Conservation (phyloP, 2,329 filamentous ascomycete species). For the Colletotrichum incanum region DNA sequence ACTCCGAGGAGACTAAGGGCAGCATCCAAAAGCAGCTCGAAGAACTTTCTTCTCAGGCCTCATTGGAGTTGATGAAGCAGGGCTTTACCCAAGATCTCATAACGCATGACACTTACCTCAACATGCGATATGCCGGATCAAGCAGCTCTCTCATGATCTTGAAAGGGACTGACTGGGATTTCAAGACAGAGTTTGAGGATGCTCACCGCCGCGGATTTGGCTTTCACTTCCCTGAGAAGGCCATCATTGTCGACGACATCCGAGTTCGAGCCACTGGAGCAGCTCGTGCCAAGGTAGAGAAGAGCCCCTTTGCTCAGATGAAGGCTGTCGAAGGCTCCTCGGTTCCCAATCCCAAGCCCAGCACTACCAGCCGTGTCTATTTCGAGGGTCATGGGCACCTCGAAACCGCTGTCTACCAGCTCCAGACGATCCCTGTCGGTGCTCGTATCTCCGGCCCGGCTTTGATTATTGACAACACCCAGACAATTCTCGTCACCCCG, state of each 20-base stretch:
- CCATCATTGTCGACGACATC: constrained; percentile 49
- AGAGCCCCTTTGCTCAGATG: constrained; percentile 41
- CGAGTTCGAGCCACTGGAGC: constrained; percentile 43
- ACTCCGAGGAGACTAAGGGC: constrained; percentile 39
- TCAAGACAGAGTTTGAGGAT: constrained; percentile 77
- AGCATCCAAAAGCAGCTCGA: constrained; percentile 49
- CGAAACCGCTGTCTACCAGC: constrained; percentile 35
- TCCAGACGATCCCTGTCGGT: constrained; percentile 33
- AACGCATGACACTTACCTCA: constrained; percentile 59
- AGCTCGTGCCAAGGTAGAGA: constrained; percentile 38
- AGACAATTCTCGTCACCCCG: constrained; percentile 80
- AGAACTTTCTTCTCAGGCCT: constrained; percentile 52
- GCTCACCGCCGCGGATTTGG: constrained; percentile 84
- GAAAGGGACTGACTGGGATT: constrained; percentile 55
- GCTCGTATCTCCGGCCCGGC: constrained; percentile 70
- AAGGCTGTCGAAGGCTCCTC: constrained; percentile 28
- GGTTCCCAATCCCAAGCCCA: constrained; percentile 77
- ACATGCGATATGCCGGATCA: constrained; percentile 60
- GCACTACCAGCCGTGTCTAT: constrained; percentile 63
- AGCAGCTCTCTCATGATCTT: constrained; percentile 59
- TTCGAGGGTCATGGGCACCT: constrained; percentile 40
- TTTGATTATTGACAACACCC: constrained; percentile 80
- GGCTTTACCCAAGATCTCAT: constrained; percentile 55
- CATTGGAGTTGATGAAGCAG: constrained; percentile 46
- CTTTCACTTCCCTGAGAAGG: constrained; percentile 62